Evolutionary conservation across 2,329 filamentous ascomycete species (phyloP), one percentile per base, ranked within the genome.

Genomic region (Onygenales sp.): DNA sequence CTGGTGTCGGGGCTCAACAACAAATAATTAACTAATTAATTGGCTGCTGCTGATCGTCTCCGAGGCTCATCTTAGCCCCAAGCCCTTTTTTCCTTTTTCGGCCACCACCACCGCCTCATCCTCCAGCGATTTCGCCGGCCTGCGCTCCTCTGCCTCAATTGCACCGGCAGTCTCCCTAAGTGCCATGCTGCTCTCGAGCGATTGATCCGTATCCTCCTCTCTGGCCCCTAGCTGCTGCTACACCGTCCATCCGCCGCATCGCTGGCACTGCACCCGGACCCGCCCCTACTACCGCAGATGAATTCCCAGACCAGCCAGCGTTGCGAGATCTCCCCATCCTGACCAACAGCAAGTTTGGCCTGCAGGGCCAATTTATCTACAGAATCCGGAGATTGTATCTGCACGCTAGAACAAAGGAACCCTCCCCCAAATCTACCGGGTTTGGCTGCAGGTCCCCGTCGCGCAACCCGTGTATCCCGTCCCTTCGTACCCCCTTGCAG

Each of bases 371-470:
- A 17, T 17, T 17, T 17, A 17, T 17, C 17, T 17, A 17, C 17
- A 17, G 17, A 17, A 17, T 17, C 17, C 17, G 17, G 17, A 27
- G 21, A 27, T 27, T 27, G 21, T 31, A 7, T 40, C 36, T 40
- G 11, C 21, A 40, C 11, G 21, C 21, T 27, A 27, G 21, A 13
- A 14, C 36, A 34, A 32, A 14, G 32, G 17, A 49, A 49, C 39
- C 34, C n/a, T 39, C 13, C 13, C 36, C 36, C 9, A 39, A 39
- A 39, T 49, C 47, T 34, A 49, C 47, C 36, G 47, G 47, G 47
- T 49, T 49, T 27, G 21, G 47, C 47, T 49, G 47, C 47, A 49
- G 36, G 47, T 39, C 21, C 47, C 34, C 36, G 34, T 39, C 36
- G 21, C 21, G 21, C 21, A 27, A 5, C 21, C 21, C 3, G 21